Base-by-base conservation (phyloP, 2,329 filamentous ascomycete genomes). In the Fusarium dlaminii region DNA sequence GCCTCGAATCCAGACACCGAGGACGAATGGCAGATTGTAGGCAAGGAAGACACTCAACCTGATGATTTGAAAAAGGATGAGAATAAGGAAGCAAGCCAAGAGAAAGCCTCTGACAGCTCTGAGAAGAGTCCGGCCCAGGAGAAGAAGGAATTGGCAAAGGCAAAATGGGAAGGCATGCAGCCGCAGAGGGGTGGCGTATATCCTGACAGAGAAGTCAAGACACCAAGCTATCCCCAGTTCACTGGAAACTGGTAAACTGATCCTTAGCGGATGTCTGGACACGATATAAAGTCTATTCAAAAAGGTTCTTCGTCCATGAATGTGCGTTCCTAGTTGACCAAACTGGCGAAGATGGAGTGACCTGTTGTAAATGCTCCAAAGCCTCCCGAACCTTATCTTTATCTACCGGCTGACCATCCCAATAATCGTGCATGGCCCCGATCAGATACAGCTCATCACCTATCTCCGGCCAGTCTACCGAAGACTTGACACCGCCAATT, bases 11-110 rank as follows among this genome's bases (percentile, higher is more conserved):
- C 20, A 12, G 13, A 29, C 20, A 46, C 1, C 2, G 69, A 70
- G 2, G 55, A 73, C 6, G 70, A 70, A n/a, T 73, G 70, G 70
- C 45, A 73, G 7, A 52, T 73, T 0, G 20, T 73, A 5, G 51
- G 27, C 8, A 52, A 46, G 37, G 57, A 73, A 34, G 70, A 66
- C 0, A 14, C 2, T 20, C 30, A 32, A 7, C 20, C 12, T 8
- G 37, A 17, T 13, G 24, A 20, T 0, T 14, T 7, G 6, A 13
- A 8, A 18, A 27, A 13, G 2, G 9, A 14, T 10, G 24, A 13
- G 12, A n/a, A 40, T 1, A 27, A 12, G 3, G 58, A 29, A 6
- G 11, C 3, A 0, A 13, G 2, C 6, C 6, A 15, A 8, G 56
- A 40, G 10, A 29, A 54, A 15, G 1, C 1, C 0, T 13, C 13